Evolutionary conservation across 2,329 filamentous ascomycete species (phyloP).

Genomic region (Scytalidium sp.): DNA sequence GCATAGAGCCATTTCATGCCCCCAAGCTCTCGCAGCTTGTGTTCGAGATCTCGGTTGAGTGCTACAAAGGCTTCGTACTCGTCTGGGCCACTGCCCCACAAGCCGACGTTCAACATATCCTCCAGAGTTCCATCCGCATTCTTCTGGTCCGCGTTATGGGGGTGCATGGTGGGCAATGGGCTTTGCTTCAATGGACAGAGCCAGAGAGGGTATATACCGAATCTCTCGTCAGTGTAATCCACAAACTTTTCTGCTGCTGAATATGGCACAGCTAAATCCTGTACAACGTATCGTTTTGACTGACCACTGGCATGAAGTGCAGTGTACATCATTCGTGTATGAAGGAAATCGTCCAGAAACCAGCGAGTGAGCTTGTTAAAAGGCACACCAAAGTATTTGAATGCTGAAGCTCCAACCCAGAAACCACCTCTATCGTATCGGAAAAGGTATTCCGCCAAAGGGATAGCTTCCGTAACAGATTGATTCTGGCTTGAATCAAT

Average conservation of each 20-base stretch:
- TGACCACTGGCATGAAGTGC: constrained; percentile 56
- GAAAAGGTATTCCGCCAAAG: constrained; percentile 53
- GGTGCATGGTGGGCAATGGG: constrained; percentile 11
- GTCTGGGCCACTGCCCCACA: constrained; percentile 74
- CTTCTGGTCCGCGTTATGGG: constrained; percentile 13
- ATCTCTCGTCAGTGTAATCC: constrained; percentile 40
- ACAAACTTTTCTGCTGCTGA: constrained; percentile 46
- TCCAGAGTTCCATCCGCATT: constrained; percentile 3
- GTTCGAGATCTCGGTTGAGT: constrained; percentile 70
- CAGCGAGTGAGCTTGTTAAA: constrained; percentile 58
- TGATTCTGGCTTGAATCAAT: constrained; percentile 15
- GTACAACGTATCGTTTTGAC: constrained; percentile 54
- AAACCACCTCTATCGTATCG: constrained; percentile 63
- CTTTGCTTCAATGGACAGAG: constrained; percentile 47
- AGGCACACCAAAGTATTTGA: constrained; percentile 54
- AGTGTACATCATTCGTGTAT: constrained; percentile 59
- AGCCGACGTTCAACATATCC: constrained; percentile 59
- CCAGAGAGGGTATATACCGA: constrained; percentile 41
- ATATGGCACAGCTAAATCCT: constrained; percentile 59
- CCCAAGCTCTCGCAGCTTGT: constrained; percentile 63
- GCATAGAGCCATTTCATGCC: constrained; percentile 87
- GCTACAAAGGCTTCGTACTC: constrained; percentile 54
- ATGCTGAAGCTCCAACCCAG: constrained; percentile 63
- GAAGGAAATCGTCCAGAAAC: constrained; percentile 56
- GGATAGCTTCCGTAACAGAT: constrained; percentile 36